A percentile compares a stretch with the other conserved stretches of the same genome.
Evolutionary conservation across 208 protist genomes (phyloP).

Genomic region (Blechomonas ayalai): DNA sequence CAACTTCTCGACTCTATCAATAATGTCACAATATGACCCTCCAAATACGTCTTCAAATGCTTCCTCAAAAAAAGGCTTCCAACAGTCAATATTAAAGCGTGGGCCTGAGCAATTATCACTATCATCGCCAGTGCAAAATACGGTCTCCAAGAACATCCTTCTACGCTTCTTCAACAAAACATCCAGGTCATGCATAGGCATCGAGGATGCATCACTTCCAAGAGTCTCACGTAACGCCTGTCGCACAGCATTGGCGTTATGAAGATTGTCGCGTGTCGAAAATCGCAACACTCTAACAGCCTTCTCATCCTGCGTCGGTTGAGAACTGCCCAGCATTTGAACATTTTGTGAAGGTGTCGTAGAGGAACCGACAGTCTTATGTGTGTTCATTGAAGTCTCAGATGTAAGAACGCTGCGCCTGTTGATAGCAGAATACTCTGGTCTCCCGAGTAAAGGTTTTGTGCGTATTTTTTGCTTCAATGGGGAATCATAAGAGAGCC

Average conservation of each 20-base stretch:
- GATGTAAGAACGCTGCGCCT: too few relatives aligned
- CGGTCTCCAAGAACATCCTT: slow-evolving; percentile 16
- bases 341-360: slow-evolving; percentile 8
- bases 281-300: background rate
- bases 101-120: background rate
- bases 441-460: too few relatives aligned
- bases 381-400: background rate
- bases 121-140: slow-evolving; percentile 6
- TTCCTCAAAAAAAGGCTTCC: slow-evolving; percentile 2
- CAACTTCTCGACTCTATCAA: slow-evolving; percentile 1
- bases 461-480: too few relatives aligned
- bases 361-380: background rate
- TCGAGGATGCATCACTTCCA: background rate
- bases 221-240: slow-evolving; percentile 14
- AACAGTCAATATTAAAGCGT: background rate
- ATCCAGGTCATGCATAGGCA: background rate
- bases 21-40: background rate
- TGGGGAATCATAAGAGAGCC: too few relatives aligned
- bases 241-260: background rate
- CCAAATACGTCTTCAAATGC: too few relatives aligned
- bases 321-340: slow-evolving; percentile 10
- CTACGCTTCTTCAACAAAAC: slow-evolving; percentile 6
- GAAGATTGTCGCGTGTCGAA: background rate
- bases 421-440: too few relatives aligned
- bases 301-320: background rate